These are phyloP conservation scores for Kodamaea kaohsiungensis DNA, from an alignment of 805 yeast species.

Conservation along the genomic window DNA sequence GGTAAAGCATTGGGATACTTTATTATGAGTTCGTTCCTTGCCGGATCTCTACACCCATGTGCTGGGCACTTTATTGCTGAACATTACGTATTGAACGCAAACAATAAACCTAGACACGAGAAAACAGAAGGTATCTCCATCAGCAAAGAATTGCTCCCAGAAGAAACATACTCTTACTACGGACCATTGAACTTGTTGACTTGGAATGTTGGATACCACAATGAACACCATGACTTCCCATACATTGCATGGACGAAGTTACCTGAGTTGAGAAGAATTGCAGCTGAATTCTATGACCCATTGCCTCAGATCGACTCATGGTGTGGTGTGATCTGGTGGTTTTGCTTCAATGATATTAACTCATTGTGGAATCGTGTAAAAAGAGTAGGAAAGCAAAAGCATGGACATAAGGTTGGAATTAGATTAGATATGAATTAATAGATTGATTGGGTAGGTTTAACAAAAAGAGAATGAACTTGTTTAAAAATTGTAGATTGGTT, in stretches of 20 bases:
- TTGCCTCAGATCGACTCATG: constrained; percentile 78
- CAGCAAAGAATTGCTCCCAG: constrained; percentile 43
- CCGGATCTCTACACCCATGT: constrained; percentile 90
- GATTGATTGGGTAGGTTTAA: neutral
- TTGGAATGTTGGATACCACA: constrained; percentile 94
- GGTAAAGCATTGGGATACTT: constrained; percentile 64
- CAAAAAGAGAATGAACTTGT: neutral
- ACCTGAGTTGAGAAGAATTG: constrained; percentile 62
- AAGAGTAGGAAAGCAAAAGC: constrained; percentile 47
- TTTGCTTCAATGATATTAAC: constrained; percentile 66
- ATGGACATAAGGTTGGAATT: constrained; percentile 28
- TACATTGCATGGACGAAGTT: constrained; percentile 87
- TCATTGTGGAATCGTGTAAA: constrained; percentile 81
- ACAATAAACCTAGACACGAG: constrained; percentile 47
- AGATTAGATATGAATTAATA: constrained; percentile 11
- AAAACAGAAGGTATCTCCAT: constrained; percentile 24
- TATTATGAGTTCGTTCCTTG: constrained; percentile 74
- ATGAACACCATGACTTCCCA: constrained; percentile 96
- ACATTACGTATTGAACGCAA: constrained; percentile 68
- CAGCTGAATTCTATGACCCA: constrained; percentile 78
- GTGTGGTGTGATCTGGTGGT: constrained; percentile 74
- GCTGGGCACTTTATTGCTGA: constrained; percentile 98
- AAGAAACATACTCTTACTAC: constrained; percentile 87
- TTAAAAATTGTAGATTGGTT: neutral
- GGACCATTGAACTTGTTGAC: constrained; percentile 76